Conservation (phyloP, 1,284 basidiomycete species). For the Xerocomus tenax region DNA sequence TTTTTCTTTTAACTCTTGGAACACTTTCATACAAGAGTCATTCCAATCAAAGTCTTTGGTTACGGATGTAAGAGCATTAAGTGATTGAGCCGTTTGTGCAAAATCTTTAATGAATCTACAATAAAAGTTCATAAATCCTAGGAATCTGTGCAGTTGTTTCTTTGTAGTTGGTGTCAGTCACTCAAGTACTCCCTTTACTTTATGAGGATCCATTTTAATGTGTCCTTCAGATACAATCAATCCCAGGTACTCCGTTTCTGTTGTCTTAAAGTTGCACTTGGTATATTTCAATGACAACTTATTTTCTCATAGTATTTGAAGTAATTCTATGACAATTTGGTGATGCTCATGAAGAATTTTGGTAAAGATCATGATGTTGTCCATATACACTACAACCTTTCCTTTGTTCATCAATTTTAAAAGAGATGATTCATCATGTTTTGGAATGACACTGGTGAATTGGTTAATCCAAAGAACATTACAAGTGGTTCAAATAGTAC, state of each 20-base stretch:
- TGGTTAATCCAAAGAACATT: too few relatives aligned
- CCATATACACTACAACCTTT: slow-evolving; percentile 3
- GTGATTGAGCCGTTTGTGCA: not conserved
- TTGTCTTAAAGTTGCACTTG: not conserved
- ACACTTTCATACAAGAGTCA: not conserved
- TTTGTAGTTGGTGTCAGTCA: not conserved
- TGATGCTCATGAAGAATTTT: not conserved
- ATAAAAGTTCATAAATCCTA: not conserved
- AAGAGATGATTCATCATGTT: slow-evolving; percentile 7
- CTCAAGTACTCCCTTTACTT: not conserved
- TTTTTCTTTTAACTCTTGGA: not conserved
- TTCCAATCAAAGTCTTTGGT: not conserved
- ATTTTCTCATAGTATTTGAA: not conserved
- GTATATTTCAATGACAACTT: not conserved
- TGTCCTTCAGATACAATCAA: not conserved
- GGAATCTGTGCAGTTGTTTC: not conserved
- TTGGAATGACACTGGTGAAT: too few relatives aligned
- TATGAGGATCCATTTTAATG: not conserved
- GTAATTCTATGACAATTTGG: not conserved
- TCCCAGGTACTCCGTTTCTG: not conserved
- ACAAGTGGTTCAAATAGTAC: too few relatives aligned
- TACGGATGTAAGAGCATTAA: not conserved
- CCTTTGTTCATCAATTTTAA: slow-evolving; percentile 18
- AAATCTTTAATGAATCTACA: not conserved
- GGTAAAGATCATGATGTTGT: slow-evolving; percentile 10